Base-by-base conservation (phyloP, 2,329 filamentous ascomycete genomes). In the Leptographium lundbergii region DNA sequence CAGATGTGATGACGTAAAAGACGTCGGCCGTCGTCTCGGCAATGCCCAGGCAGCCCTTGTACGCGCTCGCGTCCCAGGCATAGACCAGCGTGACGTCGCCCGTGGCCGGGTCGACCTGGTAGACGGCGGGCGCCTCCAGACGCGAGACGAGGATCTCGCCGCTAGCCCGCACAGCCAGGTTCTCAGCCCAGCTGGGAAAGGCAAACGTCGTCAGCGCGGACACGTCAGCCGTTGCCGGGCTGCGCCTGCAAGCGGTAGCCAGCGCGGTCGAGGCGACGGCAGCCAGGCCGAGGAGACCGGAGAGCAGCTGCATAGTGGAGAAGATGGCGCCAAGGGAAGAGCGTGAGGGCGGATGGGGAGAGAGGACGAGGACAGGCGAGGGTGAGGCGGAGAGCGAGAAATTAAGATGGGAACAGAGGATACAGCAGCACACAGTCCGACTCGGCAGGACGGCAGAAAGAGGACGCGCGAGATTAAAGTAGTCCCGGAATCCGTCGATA, bases 151-250 rank as follows among this genome's bases (percentile, higher is more conserved):
- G 67, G 22, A 74, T 62, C 34, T 70, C 65, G 14, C 70, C 70
- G 52, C 71, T 73, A 22, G 65, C 57, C n/a, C 68, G 70, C 3
- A 71, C 60, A 9, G 67, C 69, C 29, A 75, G 63, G 57, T 75
- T 74, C 60, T 75, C 73, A 11, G 45, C 55, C 39, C 58, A 60
- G 50, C 54, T 54, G 4, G 39, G 57, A 42, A 45, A 47, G 17
- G 34, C 5, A 47, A 58, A 58, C 25, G 34, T 24, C 36, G 32
- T 25, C 50, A 58, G 34, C 50, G 54, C 57, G 25, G 57, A 47
- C 24, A 58, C 57, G 22, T 24, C 32, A 1, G 56, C 56, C 19
- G 39, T 19, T 39, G 10, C 14, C 13, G 39, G 39, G 39, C 6
- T 45, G 4, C 17, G 1, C 39, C 22, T 45, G 39, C 39, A n/a